These are phyloP conservation scores for Plasmodium reichenowi DNA, from an alignment of 169 alveolate genomes.

Conservation along the genomic window DNA sequence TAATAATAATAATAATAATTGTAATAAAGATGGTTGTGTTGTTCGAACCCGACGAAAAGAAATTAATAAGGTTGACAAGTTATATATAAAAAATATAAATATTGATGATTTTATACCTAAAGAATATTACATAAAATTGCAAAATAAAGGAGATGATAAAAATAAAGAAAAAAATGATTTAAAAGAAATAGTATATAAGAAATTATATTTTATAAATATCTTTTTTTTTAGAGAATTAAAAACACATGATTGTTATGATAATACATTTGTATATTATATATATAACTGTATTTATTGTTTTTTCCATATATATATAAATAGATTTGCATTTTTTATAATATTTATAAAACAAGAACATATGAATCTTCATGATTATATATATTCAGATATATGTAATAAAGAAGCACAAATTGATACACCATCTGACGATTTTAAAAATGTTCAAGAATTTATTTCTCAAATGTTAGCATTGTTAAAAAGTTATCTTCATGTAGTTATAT, in stretches of 20 bases:
- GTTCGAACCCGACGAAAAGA: slow-evolving; percentile 9
- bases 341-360: slow-evolving; percentile 19
- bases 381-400: neutral
- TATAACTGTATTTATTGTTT: slow-evolving; percentile 47
- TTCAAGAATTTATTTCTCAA: slow-evolving; percentile 30
- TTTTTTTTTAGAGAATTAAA: slow-evolving; percentile 50
- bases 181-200: slow-evolving; percentile 36
- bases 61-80: slow-evolving; percentile 29
- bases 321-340: slow-evolving; percentile 30
- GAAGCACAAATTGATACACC: neutral
- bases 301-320: slow-evolving; percentile 34
- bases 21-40: neutral
- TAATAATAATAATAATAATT: neutral
- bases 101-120: slow-evolving; percentile 28
- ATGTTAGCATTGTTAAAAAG: slow-evolving; percentile 25
- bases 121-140: slow-evolving; percentile 5
- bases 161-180: slow-evolving; percentile 27
- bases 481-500: slow-evolving; percentile 6
- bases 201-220: slow-evolving; percentile 52
- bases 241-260: slow-evolving; percentile 17
- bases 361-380: neutral
- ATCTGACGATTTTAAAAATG: slow-evolving; percentile 2
- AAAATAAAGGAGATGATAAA: neutral
- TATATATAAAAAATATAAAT: slow-evolving; percentile 40
- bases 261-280: slow-evolving; percentile 40